Conservation (phyloP, 2,329 filamentous ascomycete species). For the Stachybotrys elegans region DNA sequence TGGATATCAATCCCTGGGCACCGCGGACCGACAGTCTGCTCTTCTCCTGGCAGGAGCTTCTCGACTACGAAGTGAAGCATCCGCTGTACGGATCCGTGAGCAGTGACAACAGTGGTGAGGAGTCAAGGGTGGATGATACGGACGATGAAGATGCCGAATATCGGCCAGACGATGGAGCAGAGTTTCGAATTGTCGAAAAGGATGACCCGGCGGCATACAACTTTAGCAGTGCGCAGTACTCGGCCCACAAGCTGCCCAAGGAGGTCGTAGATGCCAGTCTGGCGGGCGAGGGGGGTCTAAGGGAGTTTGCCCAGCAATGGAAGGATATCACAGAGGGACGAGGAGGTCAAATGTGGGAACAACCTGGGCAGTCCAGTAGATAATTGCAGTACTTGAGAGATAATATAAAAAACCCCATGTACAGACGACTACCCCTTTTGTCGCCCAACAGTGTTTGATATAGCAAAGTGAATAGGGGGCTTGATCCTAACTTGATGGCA, state of each 20-base stretch:
- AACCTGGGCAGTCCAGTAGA: constrained; percentile 13
- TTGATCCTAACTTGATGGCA: not conserved
- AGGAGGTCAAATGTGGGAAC: constrained; percentile 34
- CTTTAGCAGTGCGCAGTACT: constrained; percentile 82
- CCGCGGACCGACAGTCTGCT: constrained; percentile 80
- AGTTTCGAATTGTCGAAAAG: constrained; percentile 75
- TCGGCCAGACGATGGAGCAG: constrained; percentile 59
- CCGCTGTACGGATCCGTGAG: constrained; percentile 46
- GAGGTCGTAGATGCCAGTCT: constrained; percentile 76
- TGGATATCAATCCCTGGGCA: constrained; percentile 96
- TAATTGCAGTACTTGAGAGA: constrained; percentile 3
- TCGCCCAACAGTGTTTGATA: too few relatives aligned
- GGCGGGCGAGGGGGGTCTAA: constrained; percentile 68
- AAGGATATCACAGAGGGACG: constrained; percentile 49
- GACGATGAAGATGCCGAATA: constrained; percentile 38
- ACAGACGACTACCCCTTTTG: too few relatives aligned
- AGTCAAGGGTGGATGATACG: constrained; percentile 29
- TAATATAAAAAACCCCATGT: too few relatives aligned
- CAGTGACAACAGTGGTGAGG: constrained; percentile 24
- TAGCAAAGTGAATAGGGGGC: too few relatives aligned
- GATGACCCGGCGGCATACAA: constrained; percentile 87
- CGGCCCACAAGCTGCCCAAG: constrained; percentile 89
- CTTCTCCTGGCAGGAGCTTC: constrained; percentile 84
- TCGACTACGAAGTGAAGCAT: constrained; percentile 61
- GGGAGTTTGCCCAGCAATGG: constrained; percentile 77